A percentile compares a stretch with the other conserved stretches of the same genome.
Evolutionary conservation across 2,329 filamentous ascomycete species (phyloP).

Genomic region (Fusarium pseudoanthophilum): DNA sequence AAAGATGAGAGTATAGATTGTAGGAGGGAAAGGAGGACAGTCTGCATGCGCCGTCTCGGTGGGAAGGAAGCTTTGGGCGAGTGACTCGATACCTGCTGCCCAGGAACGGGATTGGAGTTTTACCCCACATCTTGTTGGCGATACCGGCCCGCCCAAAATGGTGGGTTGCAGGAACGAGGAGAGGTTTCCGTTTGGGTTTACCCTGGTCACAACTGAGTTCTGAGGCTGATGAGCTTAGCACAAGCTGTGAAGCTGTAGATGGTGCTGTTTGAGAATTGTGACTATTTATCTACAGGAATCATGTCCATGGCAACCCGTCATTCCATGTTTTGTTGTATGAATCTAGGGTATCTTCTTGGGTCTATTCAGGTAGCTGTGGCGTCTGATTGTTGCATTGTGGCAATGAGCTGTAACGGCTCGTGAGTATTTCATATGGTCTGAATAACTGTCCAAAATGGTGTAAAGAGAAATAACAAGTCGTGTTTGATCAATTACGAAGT

Average conservation of each 20-base stretch:
- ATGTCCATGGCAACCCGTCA: not conserved
- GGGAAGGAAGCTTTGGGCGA: slow-evolving; percentile 32
- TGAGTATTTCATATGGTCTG: not conserved
- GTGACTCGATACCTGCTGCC: slow-evolving; percentile 31
- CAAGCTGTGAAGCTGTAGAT: slow-evolving; percentile 25
- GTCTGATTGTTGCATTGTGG: slow-evolving; percentile 13
- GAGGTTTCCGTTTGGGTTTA: slow-evolving; percentile 3
- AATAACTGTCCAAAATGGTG: not conserved
- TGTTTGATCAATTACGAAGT: not conserved
- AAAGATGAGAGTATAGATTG: not conserved
- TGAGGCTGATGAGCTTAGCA: not conserved
- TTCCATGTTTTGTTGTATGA: not conserved
- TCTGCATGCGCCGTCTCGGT: slow-evolving; percentile 39
- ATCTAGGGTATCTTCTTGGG: slow-evolving; percentile 14
- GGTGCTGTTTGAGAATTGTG: not conserved
- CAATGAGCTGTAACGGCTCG: slow-evolving; percentile 6
- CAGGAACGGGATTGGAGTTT: slow-evolving; percentile 24
- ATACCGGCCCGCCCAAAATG: slow-evolving; percentile 43
- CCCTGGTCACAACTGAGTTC: slow-evolving; percentile 2
- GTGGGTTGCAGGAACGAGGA: slow-evolving; percentile 24
- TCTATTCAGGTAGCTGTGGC: not conserved
- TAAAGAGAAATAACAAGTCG: not conserved
- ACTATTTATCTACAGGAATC: not conserved
- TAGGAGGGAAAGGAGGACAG: not conserved
- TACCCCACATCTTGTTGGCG: slow-evolving; percentile 44